Conservation (phyloP, 805 yeast genomes). For the Saccharomycopsis schoenii region DNA sequence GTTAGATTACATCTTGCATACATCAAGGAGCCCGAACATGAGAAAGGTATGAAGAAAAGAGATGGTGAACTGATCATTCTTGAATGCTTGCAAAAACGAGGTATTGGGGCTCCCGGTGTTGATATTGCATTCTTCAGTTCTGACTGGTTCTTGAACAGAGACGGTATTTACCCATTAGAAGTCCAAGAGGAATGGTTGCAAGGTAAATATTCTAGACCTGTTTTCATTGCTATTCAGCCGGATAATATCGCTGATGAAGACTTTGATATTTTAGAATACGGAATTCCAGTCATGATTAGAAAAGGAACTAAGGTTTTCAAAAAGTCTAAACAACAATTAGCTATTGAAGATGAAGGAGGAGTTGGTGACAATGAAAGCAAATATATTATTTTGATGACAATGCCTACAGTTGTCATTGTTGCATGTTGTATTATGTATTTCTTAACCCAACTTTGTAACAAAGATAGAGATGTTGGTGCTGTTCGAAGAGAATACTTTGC, state of each 20-base stretch:
- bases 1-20: slow-evolving; percentile 61
- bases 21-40: slow-evolving; percentile 43
- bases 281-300: slow-evolving; percentile 38
- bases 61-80: slow-evolving; percentile 23
- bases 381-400: slow-evolving; percentile 47
- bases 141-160: slow-evolving; percentile 56
- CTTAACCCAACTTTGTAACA: slow-evolving; percentile 46
- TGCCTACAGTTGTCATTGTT: slow-evolving; percentile 57
- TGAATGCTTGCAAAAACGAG: slow-evolving; percentile 1
- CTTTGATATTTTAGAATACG: slow-evolving; percentile 43
- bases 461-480: slow-evolving; percentile 43
- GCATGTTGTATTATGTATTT: slow-evolving; percentile 55
- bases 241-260: slow-evolving; percentile 56
- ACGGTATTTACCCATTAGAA: slow-evolving; percentile 57
- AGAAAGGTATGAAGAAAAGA: slow-evolving; percentile 46
- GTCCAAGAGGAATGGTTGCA: slow-evolving; percentile 56
- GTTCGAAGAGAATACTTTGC: slow-evolving; percentile 30
- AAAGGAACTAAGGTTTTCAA: slow-evolving; percentile 33
- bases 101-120: slow-evolving; percentile 23
- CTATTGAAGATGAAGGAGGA: slow-evolving; percentile 37
- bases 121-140: slow-evolving; percentile 48
- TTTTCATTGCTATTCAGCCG: slow-evolving; percentile 67
- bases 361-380: slow-evolving; percentile 40
- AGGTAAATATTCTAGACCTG: slow-evolving; percentile 41
- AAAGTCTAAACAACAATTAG: slow-evolving; percentile 34